Base-by-base conservation (phyloP, 75 land plant species). In the Cunninghamia lanceolata region DNA sequence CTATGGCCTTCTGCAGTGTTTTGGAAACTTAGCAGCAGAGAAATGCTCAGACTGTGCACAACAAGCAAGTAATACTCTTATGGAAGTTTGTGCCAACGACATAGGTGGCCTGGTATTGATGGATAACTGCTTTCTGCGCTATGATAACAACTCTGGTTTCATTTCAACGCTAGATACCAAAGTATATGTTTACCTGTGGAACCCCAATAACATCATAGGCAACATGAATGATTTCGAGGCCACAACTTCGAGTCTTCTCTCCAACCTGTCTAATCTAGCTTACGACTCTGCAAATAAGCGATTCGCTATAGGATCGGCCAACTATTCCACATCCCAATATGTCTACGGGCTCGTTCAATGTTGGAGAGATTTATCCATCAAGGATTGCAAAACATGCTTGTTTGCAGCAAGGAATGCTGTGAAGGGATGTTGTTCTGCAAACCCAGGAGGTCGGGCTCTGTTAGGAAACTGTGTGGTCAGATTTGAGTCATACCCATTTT, bases 121-220 rank as follows among this genome's bases (percentile, higher is more conserved):
- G 73, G 32, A 70, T 70, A 6, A 70, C 11, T 70, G 73, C 0
- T 70, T n/a, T 25, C 30, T 70, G 34, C 73, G 34, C 10, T 70
- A 70, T 30, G 73, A 70, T n/a, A n/a, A n/a, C 34, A 70, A 70
- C 73, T 70, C 73, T 30, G 30, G 0, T 70, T 70, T 84, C 85
- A 54, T 84, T 17, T 77, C 80, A 21, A 77, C 34, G 21, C 45
- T 77, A 39, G 28, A 77, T 19, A 77, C 80, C 40, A 2, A 40
- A 2, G 9, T 14, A 35, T 38, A 5, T 11, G 34, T 0, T 38
- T 7, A 7, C 16, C 17, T 42, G 11, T 9, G 11, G 3, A 21
- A 46, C 52, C 9, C 52, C 52, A 11, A 46, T 0, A 14, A 30
- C 0, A 6, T 46, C 32, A 35, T 21, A 35, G 15, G 34, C 39